phyloP scores from a whole-genome alignment of 306 rosid genomes.

The Quercus alba region DNA sequence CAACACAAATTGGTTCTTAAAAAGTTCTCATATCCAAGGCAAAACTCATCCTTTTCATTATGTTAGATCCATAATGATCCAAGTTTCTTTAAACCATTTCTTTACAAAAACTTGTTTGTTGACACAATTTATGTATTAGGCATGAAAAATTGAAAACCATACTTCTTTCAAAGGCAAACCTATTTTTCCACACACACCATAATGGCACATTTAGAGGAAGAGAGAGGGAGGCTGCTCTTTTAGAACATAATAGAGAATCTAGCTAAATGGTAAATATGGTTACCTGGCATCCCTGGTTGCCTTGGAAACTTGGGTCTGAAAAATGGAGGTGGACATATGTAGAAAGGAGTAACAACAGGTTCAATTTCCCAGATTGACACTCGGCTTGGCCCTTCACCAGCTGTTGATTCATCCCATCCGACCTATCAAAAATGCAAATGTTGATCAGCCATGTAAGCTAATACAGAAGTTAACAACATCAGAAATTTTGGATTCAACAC shows the following conservation, averaged over 20 bases:
- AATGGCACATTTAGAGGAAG: neutral
- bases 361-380: slow-evolving; percentile 94
- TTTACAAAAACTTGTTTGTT: neutral
- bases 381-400: slow-evolving; percentile 91
- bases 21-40: neutral
- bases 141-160: neutral
- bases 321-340: slow-evolving; percentile 97
- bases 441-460: slow-evolving; percentile 9
- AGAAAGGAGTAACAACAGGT: slow-evolving; percentile 98
- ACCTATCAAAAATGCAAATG: slow-evolving; percentile 49
- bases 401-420: slow-evolving; percentile 99
- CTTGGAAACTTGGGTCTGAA: slow-evolving; percentile 90
- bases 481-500: neutral
- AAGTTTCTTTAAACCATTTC: neutral
- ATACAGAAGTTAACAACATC: neutral
- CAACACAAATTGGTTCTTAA: neutral
- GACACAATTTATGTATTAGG: neutral
- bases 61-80: neutral
- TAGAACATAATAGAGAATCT: neutral
- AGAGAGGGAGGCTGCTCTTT: neutral
- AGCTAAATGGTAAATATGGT: neutral
- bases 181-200: neutral
- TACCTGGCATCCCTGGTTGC: slow-evolving; percentile 99
- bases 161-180: neutral
- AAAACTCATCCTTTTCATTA: neutral